Evolutionary conservation across 495 filamentous ascomycete genomes (phyloP), one percentile per base, ranked within the genome.

Genomic region (Xylaria curta): DNA sequence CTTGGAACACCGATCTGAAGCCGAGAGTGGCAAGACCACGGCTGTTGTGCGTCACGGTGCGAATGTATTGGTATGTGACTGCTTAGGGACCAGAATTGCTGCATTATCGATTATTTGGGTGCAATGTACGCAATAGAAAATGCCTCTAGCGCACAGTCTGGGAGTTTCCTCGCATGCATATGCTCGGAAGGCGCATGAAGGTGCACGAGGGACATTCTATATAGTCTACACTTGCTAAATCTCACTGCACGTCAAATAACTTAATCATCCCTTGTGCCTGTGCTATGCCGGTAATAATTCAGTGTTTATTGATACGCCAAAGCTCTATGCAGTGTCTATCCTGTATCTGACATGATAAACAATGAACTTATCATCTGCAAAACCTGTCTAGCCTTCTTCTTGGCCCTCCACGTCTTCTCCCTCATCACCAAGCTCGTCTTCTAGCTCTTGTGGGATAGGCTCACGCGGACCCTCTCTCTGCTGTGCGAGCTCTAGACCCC

Each of bases 401-500:
- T 69, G 66, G 56, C 69, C 75, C 21, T 74, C 76, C n/a, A 63
- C 59, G 42, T 77, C 73, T 12, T 76, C 79, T 0, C 72, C 75
- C 58, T 77, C 77, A n/a, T 80, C 80, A 46, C 74, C 79, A 3
- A 75, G 65, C 67, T 79, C 77, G 13, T 72, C 68, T 15, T 80
- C 70, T 1, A 79, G 62, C 21, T 76, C 78, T 67, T 77, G 53
- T 24, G 77, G 77, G n/a, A 76, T 72, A 28, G 68, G 4, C 0
- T 73, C 72, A 38, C 69, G 62, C 5, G 60, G 47, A 2, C 75
- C 77, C 0, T 10, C 26, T 65, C 75, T 78, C 44, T 51, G 69
- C 56, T 80, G 82, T 4, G 90, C 85, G 24, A 87, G 89, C 24
- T 85, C 71, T 15, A 93, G 81, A 15, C 91, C 90, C 17, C 83